phyloP scores from a whole-genome alignment of 2,329 filamentous ascomycete genomes.

The Aspergillus caelatus region DNA sequence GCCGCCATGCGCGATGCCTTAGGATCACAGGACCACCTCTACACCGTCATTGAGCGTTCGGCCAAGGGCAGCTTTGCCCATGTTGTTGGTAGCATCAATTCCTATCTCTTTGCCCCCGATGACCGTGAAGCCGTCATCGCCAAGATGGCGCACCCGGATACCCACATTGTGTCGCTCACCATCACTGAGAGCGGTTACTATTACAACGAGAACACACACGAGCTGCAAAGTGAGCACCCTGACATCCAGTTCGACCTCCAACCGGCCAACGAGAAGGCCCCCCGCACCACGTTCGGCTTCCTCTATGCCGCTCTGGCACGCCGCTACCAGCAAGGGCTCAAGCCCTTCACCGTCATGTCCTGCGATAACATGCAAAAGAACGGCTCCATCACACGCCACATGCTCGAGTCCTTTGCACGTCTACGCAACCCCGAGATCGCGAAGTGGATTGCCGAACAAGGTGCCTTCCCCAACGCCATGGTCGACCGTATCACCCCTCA shows the following conservation, averaged over 20 bases:
- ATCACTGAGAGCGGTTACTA: conserved; percentile 62
- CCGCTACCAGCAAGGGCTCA: conserved; percentile 50
- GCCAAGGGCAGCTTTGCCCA: conserved; percentile 53
- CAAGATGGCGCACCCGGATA: conserved; percentile 60
- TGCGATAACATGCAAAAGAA: conserved; percentile 64
- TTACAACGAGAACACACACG: conserved; percentile 61
- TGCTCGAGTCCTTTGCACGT: conserved; percentile 56
- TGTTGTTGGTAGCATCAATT: conserved; percentile 57
- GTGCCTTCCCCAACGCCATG: conserved; percentile 59
- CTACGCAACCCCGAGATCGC: conserved; percentile 52
- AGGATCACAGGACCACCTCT: conserved; percentile 53
- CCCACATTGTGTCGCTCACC: conserved; percentile 58
- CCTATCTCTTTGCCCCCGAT: conserved; percentile 56
- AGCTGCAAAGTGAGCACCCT: conserved; percentile 52
- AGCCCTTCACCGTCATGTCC: conserved; percentile 58
- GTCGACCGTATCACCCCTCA: conserved; percentile 60
- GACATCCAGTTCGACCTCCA: conserved; percentile 55
- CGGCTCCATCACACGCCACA: conserved; percentile 55
- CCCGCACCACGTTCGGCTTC: conserved; percentile 56
- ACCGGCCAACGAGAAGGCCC: conserved; percentile 45
- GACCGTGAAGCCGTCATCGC: conserved; percentile 55
- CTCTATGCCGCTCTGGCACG: conserved; percentile 55
- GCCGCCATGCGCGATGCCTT: conserved; percentile 56
- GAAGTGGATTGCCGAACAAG: conserved; percentile 53
- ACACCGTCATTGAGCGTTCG: conserved; percentile 59